Conservation (phyloP, 768 basidiomycete species). For the Leucocoprinus birnbaumii region DNA sequence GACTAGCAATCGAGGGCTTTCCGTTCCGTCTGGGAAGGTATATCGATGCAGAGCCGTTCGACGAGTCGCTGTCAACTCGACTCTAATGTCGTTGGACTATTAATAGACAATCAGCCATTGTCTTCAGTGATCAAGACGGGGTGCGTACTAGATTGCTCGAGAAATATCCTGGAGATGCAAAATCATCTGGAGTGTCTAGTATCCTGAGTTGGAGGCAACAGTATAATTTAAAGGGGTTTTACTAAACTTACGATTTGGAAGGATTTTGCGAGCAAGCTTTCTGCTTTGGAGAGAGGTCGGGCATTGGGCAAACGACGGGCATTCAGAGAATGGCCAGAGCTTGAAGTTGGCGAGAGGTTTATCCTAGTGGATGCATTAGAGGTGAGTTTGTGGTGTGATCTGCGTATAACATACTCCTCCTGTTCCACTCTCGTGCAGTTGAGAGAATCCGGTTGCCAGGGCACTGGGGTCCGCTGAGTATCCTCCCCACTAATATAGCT, state of each 20-base stretch:
- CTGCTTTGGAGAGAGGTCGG: slow-evolving; percentile 42
- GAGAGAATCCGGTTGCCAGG: slow-evolving; percentile 57
- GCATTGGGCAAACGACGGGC: slow-evolving; percentile 51
- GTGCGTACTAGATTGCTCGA: slow-evolving; percentile 50
- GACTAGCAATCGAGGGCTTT: slow-evolving; percentile 50
- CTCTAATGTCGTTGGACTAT: slow-evolving; percentile 54
- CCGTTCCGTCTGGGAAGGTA: slow-evolving; percentile 47
- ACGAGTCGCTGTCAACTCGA: slow-evolving; percentile 58
- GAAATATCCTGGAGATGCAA: slow-evolving; percentile 65
- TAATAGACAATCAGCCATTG: background rate
- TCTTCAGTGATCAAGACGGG: background rate
- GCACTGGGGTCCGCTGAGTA: slow-evolving; percentile 40
- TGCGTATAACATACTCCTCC: slow-evolving; percentile 42
- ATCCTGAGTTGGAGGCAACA: background rate
- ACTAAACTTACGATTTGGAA: slow-evolving; percentile 15
- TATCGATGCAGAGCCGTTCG: slow-evolving; percentile 59
- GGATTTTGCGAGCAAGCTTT: slow-evolving; percentile 43
- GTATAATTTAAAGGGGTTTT: no score
- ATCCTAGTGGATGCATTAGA: slow-evolving; percentile 26
- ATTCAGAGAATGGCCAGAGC: slow-evolving; percentile 50
- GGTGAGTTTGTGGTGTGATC: background rate
- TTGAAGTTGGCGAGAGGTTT: slow-evolving; percentile 63
- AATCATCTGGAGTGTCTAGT: slow-evolving; percentile 55
- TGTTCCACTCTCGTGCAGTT: slow-evolving; percentile 61
- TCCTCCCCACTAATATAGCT: slow-evolving; percentile 38